Evolutionary conservation across 1,139 yeast genomes (phyloP).

Genomic region (Pichia norvegensis): DNA sequence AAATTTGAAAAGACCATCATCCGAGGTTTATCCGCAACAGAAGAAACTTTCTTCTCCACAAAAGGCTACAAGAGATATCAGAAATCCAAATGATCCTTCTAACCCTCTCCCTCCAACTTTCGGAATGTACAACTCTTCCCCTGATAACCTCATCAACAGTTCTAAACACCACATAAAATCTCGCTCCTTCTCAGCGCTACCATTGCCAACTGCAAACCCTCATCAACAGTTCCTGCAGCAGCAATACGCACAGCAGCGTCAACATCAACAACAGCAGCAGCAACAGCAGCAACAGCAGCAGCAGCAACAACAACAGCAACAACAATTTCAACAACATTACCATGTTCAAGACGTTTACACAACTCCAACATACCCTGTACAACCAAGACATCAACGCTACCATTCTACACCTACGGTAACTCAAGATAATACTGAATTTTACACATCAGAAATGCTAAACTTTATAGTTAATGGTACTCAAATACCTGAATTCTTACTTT

Average conservation of each 20-base stretch:
- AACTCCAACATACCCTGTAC: slow-evolving; percentile 5
- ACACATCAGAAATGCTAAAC: slow-evolving; percentile 48
- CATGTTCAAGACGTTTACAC: slow-evolving; percentile 7
- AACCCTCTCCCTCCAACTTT: slow-evolving; percentile 16
- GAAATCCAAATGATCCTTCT: background rate
- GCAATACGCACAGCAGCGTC: slow-evolving; percentile 5
- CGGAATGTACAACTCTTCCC: slow-evolving; percentile 10
- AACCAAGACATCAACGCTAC: slow-evolving; percentile 3
- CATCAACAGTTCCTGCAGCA: background rate
- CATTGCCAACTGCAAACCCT: slow-evolving; percentile 7
- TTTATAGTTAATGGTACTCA: slow-evolving; percentile 68
- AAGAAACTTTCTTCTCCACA: slow-evolving; percentile 13
- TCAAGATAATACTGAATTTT: slow-evolving; percentile 22
- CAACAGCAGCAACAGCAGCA: slow-evolving; percentile 17
- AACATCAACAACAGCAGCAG: slow-evolving; percentile 7
- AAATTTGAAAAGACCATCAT: background rate
- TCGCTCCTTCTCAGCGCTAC: slow-evolving; percentile 4
- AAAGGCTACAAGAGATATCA: slow-evolving; percentile 1
- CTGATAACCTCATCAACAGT: slow-evolving; percentile 7
- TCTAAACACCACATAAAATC: slow-evolving; percentile 4
- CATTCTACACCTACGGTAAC: slow-evolving; percentile 8
- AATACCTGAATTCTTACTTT: slow-evolving; percentile 65
- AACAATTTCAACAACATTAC: slow-evolving; percentile 14
- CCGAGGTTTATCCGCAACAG: background rate
- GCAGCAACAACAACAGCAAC: slow-evolving; percentile 15